A percentile compares a stretch with the other conserved stretches of the same genome.
Conservation (phyloP, 139 green algal species). For the Closterium sp. region DNA sequence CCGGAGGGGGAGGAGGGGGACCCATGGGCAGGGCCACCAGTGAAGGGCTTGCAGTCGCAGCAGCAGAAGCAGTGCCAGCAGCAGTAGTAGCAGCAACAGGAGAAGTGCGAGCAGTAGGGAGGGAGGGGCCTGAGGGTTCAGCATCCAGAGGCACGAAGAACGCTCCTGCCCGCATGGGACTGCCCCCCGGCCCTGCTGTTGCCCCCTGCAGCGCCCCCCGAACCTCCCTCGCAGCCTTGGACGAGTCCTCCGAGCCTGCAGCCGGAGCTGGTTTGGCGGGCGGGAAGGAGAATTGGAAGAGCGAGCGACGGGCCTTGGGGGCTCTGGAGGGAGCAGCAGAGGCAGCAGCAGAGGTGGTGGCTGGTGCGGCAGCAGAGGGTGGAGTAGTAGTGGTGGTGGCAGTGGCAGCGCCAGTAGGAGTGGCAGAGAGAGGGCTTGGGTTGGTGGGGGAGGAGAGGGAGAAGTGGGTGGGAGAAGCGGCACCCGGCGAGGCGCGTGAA, state of each 20-base stretch:
- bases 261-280: background rate
- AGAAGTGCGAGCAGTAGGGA: background rate
- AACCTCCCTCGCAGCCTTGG: background rate
- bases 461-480: background rate
- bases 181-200: background rate
- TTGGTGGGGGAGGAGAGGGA: background rate
- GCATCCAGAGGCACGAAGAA: background rate
- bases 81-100: background rate
- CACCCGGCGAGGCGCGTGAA: background rate
- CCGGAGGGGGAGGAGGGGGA: background rate
- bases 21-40: background rate
- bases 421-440: constrained; percentile 19
- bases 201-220: background rate
- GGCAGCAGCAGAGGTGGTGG: background rate
- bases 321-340: background rate
- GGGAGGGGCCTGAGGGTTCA: background rate
- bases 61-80: background rate
- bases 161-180: background rate
- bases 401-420: background rate
- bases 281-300: background rate
- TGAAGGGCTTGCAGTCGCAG: background rate
- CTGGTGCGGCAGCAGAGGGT: background rate
- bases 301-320: background rate
- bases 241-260: background rate
- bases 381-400: background rate